Base-by-base conservation (phyloP, 495 filamentous ascomycete species). In the Podospora appendiculata region DNA sequence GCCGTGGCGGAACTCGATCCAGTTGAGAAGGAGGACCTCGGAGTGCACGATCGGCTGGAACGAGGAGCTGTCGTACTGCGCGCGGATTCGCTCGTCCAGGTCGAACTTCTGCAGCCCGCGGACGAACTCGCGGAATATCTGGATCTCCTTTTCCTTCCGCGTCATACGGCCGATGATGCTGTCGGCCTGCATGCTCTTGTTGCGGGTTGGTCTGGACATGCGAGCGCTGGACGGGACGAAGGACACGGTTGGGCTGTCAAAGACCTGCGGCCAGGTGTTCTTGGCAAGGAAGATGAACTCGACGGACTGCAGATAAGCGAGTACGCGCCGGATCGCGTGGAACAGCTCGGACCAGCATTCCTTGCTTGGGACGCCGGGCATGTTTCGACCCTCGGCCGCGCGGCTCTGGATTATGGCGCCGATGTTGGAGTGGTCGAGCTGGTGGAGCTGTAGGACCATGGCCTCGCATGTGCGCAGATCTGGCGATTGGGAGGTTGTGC, bases 41-140 rank as follows among this genome's bases (percentile, higher is more conserved):
- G 59, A 54, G 42, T 62, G 59, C 6, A 62, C 51, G 38, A 14
- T 16, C 1, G 55, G 25, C 5, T 11, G 1, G n/a, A 36, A 52
- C 13, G 44, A 1, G 3, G 10, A 6, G 0, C 32, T 8, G 3
- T 54, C 43, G 32, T 48, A 47, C 0, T 50, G 1, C 2, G 41
- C 19, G 2, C 19, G 11, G 32, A 47, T 41, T 1, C 18, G 3
- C 7, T 11, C 1, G 41, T 60, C 58, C 6, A 60, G 45, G 14
- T 49, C 6, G 17, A 40, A 16, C 9, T 25, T 8, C 0, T 54
- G 47, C 41, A 55, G 17, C 36, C 44, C n/a, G 6, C 12, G n/a
- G 14, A 50, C 33, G 0, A 54, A 18, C 2, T 50, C 41, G 4
- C 4, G 35, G 32, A 45, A 47, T 2, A 25, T 45, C 9, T 8